A percentile compares a stretch with the other conserved stretches of the same genome.
These are phyloP conservation scores for Tinospora cordifolia DNA, from an alignment of 164 flowering plant species.

Conservation along the genomic window DNA sequence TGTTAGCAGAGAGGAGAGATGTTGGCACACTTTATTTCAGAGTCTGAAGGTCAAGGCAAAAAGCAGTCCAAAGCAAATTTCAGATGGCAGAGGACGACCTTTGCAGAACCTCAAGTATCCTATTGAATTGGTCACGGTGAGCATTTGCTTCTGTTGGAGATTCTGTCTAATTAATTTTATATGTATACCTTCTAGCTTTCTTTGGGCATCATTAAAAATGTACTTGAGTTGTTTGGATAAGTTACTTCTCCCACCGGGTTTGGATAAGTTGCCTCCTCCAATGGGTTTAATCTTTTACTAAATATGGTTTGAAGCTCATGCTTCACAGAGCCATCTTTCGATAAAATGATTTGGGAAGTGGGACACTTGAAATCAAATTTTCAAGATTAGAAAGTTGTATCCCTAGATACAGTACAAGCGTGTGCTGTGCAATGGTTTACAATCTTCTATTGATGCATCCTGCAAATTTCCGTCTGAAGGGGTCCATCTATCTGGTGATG, in stretches of 20 bases:
- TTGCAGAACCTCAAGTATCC: conserved; percentile 37
- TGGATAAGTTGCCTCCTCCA: no score
- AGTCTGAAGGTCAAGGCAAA: conserved; percentile 60
- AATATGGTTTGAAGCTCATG: no score
- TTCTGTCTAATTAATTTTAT: background rate
- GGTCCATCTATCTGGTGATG: no score
- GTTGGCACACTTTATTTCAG: conserved; percentile 84
- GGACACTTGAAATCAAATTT: no score
- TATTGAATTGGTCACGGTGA: conserved; percentile 65
- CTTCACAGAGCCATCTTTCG: no score
- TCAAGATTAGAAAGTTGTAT: no score
- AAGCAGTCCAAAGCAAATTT: conserved; percentile 38
- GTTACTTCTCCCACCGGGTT: no score
- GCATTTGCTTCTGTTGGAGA: conserved; percentile 16
- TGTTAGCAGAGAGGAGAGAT: conserved; percentile 59
- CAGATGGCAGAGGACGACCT: conserved; percentile 27
- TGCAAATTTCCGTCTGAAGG: background rate
- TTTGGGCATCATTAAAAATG: background rate
- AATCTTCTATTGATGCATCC: background rate
- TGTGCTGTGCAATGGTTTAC: background rate
- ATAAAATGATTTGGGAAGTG: no score
- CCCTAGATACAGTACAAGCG: background rate
- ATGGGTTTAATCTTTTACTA: no score
- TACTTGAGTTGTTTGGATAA: background rate
- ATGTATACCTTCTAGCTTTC: background rate